These are phyloP conservation scores for Bombardia bombarda DNA, from an alignment of 495 filamentous ascomycete genomes.

Conservation along the genomic window DNA sequence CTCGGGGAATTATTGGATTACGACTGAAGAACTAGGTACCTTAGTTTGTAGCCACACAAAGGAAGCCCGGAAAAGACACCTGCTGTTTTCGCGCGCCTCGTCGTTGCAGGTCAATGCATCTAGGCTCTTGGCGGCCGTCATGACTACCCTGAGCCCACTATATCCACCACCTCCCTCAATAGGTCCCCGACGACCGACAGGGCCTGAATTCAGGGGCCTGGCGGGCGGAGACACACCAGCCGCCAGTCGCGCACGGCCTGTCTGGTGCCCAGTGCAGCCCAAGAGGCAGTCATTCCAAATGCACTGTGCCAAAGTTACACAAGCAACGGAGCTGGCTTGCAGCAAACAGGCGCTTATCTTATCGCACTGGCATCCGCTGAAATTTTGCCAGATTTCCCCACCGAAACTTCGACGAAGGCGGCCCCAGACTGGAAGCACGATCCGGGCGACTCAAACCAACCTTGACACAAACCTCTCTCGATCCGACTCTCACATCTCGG, in stretches of 20 bases:
- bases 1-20: no score
- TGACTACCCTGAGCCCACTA: slow-evolving; percentile 2
- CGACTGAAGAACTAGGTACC: no score
- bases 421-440: not conserved
- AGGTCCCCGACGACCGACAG: not conserved
- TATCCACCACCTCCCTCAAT: not conserved
- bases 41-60: no score
- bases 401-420: not conserved
- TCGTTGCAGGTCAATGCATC: slow-evolving; percentile 3
- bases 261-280: no score
- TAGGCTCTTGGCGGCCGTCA: slow-evolving; percentile 24
- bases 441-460: no score
- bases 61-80: not conserved
- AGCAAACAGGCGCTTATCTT: no score
- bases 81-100: not conserved
- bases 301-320: no score
- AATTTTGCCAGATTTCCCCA: slow-evolving; percentile 17
- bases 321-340: no score
- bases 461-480: no score
- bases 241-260: not conserved
- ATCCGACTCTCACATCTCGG: not conserved
- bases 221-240: no score
- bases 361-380: slow-evolving; percentile 10
- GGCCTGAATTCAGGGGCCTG: no score
- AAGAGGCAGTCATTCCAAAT: no score